These are phyloP conservation scores for Trichaptum fuscoviolaceum DNA, from an alignment of 768 basidiomycete genomes.

Conservation along the genomic window DNA sequence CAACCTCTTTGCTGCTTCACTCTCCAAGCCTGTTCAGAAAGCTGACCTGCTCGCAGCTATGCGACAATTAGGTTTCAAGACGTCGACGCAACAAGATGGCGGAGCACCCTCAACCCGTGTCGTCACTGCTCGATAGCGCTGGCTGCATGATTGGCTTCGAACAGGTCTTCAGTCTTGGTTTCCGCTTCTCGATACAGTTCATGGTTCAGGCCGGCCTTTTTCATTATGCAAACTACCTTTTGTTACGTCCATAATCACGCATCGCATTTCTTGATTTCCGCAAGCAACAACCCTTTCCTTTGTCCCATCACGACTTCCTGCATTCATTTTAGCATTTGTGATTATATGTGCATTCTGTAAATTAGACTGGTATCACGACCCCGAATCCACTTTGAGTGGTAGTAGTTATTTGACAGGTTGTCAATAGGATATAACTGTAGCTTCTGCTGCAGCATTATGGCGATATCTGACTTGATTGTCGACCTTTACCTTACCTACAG, in stretches of 20 bases:
- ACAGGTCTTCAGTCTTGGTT: neutral
- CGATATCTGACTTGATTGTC: neutral
- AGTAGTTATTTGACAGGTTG: neutral
- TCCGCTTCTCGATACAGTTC: conserved; percentile 12
- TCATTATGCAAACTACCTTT: conserved; percentile 2
- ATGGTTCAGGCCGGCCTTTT: conserved; percentile 8
- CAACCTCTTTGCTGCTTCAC: conserved; percentile 72
- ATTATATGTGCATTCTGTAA: conserved; percentile 1
- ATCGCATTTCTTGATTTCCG: neutral
- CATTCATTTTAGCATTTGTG: neutral
- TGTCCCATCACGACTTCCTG: neutral
- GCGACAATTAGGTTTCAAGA: conserved; percentile 89
- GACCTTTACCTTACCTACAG: neutral
- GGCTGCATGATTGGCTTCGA: conserved; percentile 22
- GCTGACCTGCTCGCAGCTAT: conserved; percentile 73
- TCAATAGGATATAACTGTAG: neutral
- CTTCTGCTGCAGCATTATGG: neutral
- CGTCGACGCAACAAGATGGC: conserved; percentile 57
- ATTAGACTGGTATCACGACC: neutral
- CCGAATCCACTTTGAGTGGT: neutral
- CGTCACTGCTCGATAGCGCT: conserved; percentile 36
- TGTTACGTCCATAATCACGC: conserved; percentile 1
- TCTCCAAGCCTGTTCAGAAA: conserved; percentile 88
- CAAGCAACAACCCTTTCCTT: neutral
- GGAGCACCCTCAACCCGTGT: conserved; percentile 42